Base-by-base conservation (phyloP, 1,284 basidiomycete genomes). In the Pisolithus thermaeus region DNA sequence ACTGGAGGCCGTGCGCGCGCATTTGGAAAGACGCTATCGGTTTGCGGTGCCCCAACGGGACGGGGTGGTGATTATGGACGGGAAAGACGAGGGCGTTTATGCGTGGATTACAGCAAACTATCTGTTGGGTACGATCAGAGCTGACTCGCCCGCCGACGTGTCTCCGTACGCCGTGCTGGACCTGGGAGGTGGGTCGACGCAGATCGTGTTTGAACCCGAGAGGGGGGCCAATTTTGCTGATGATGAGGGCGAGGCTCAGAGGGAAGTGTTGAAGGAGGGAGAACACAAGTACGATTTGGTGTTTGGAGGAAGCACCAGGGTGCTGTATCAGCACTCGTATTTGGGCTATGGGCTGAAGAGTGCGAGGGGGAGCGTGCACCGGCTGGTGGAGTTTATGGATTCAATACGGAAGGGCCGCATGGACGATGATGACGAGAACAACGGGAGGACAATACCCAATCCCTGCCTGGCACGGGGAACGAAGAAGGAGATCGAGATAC, bases 51-150 rank as follows among this genome's bases (percentile, higher is more conserved):
- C 79, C 7, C 70, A 79, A 32, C 74, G 78, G 55, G 80, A 81
- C 42, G 79, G 78, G 3, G 89, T 96, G 23, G 81, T 80, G 49
- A 86, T 97, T 59, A 97, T 98, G 96, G 94, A 98, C 61, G 96
- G 96, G 18, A 88, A 85, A 61, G 94, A 98, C 65, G 96, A 99
- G 70, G 93, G 92, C 42, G 93, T 98, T 25, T 98, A 92, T 67
- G 94, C 95, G 18, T 99, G 96, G 96, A 94, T 98, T 63, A 97
- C 95, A 11, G 92, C 92, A 57, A 99, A 99, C 72, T 98, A 97
- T 70, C 77, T 96, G 35, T 74, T 95, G 46, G 79, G 79, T 49
- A 83, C 86, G 45, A 83, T 96, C 59, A 79, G 83, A 18, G 74
- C 78, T 32, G 76, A 75, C 50, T 68, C 77, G n/a, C 69, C 72